Evolutionary conservation across 331 rosid genomes (phyloP).

Genomic region (Malus hybrid): DNA sequence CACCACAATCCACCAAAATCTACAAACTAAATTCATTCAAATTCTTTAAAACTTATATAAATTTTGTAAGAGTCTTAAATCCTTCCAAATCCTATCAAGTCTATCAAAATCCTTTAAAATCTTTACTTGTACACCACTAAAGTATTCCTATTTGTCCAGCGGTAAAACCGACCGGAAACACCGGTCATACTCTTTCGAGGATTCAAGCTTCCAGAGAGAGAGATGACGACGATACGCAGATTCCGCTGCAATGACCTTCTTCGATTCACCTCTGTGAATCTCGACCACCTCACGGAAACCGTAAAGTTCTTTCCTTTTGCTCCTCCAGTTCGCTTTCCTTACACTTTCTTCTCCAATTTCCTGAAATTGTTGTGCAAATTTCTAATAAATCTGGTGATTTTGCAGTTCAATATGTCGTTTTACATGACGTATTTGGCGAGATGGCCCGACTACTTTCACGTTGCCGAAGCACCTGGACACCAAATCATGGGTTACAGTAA

Average conservation of each 20-base stretch:
- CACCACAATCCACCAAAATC: too few species aligned
- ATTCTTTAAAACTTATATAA: too few species aligned
- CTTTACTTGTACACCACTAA: too few species aligned
- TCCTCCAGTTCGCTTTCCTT: too few species aligned
- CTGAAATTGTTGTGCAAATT: not conserved
- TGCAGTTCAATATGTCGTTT: conserved; percentile 94
- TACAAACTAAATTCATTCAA: too few species aligned
- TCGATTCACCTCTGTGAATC: conserved; percentile 77
- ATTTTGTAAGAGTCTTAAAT: too few species aligned
- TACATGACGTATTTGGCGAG: conserved; percentile 95
- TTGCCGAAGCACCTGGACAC: conserved; percentile 77
- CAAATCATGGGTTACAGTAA: conserved; percentile 95
- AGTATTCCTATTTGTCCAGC: not conserved
- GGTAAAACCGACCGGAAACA: not conserved
- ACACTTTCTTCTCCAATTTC: not conserved
- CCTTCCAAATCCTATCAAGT: too few species aligned
- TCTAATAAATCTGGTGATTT: not conserved
- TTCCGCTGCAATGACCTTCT: conserved; percentile 96
- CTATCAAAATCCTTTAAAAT: too few species aligned
- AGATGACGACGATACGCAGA: conserved; percentile 88
- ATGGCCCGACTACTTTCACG: conserved; percentile 98
- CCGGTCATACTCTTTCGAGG: too few species aligned
- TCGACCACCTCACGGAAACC: conserved; percentile 95
- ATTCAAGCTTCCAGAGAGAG: not conserved
- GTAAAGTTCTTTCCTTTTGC: conserved; percentile 23